These are phyloP conservation scores for Yamadazyma dushanensis DNA, from an alignment of 1,139 yeast species.

Conservation along the genomic window DNA sequence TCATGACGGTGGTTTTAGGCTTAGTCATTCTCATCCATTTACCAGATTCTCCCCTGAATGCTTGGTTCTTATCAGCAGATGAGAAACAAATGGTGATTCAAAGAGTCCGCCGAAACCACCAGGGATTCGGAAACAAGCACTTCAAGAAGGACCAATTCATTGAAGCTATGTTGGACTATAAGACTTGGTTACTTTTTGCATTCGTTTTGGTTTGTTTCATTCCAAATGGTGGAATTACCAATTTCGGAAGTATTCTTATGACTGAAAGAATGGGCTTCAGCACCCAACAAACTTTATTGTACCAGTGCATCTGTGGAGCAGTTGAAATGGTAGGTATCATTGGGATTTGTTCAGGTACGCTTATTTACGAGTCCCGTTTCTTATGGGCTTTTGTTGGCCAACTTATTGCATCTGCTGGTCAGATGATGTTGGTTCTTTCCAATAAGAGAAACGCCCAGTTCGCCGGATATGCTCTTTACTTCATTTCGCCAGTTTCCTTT, in stretches of 20 bases:
- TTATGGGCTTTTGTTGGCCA: slow-evolving; percentile 44
- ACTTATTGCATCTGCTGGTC: slow-evolving; percentile 34
- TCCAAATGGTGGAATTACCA: slow-evolving; percentile 41
- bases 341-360: slow-evolving; percentile 26
- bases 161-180: slow-evolving; percentile 51
- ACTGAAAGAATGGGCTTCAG: slow-evolving; percentile 44
- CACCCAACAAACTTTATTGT: slow-evolving; percentile 26
- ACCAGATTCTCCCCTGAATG: slow-evolving; percentile 31
- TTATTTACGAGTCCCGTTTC: slow-evolving; percentile 35
- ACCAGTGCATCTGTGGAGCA: slow-evolving; percentile 38
- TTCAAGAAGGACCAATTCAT: slow-evolving; percentile 55
- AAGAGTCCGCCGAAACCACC: slow-evolving; percentile 38
- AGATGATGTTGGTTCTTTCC: slow-evolving; percentile 53
- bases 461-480: slow-evolving; percentile 37
- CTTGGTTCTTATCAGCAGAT: slow-evolving; percentile 42
- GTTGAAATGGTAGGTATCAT: slow-evolving; percentile 45
- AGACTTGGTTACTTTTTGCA: slow-evolving; percentile 42
- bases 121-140: slow-evolving; percentile 58
- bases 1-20: slow-evolving; percentile 29
- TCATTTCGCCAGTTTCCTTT: slow-evolving; percentile 38
- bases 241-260: slow-evolving; percentile 47
- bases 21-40: slow-evolving; percentile 23
- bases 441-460: slow-evolving; percentile 35
- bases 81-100: slow-evolving; percentile 45
- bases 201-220: slow-evolving; percentile 28